Conservation (phyloP, 202 grass and related monocot species). For the Cymbopogon flexuosus region DNA sequence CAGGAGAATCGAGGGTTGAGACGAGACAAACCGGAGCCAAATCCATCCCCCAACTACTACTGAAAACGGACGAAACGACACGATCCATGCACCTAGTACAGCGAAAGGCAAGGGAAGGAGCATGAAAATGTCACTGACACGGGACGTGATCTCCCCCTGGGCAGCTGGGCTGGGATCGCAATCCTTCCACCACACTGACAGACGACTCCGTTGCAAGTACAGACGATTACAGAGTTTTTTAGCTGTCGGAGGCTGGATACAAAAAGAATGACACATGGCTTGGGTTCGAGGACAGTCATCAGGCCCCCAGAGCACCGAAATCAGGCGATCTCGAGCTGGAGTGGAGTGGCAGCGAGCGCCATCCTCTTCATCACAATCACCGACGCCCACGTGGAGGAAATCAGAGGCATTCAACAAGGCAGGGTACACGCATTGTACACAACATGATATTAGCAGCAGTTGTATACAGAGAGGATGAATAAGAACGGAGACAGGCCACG, state of each 20-base stretch:
- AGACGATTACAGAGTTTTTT: background rate
- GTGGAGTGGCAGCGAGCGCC: background rate
- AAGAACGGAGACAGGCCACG: background rate
- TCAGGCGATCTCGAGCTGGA: background rate
- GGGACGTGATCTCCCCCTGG: too few species aligned
- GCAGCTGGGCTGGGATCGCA: background rate
- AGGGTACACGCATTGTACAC: too few species aligned
- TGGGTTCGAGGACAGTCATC: background rate
- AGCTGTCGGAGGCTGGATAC: background rate
- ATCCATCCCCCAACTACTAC: background rate
- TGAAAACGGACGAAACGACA: background rate
- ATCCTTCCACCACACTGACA: conserved; percentile 3
- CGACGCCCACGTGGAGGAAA: conserved; percentile 11
- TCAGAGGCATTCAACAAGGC: background rate
- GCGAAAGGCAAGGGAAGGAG: background rate
- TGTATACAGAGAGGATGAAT: conserved; percentile 13
- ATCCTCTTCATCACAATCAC: background rate
- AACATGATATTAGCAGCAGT: background rate
- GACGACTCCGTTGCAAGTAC: conserved; percentile 10
- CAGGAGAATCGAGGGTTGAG: background rate
- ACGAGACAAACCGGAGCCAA: background rate
- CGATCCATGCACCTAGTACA: background rate
- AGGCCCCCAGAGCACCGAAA: background rate
- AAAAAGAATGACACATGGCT: conserved; percentile 15
- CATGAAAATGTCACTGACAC: background rate